A percentile compares a stretch with the other conserved stretches of the same genome.
Conservation (phyloP, 306 rosid genomes). For the Biancaea sappan region DNA sequence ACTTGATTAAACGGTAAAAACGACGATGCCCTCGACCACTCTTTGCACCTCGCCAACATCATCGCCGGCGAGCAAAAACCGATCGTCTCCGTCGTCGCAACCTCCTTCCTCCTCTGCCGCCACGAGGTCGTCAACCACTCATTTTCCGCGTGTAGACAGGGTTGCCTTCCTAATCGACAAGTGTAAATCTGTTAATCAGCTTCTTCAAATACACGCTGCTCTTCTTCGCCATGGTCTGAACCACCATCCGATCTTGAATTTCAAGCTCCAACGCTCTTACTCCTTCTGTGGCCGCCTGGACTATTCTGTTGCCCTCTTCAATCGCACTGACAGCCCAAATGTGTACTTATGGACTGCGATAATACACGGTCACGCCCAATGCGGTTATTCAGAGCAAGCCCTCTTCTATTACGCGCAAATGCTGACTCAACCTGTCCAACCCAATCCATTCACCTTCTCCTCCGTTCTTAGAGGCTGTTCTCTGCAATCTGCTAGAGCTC, state of each 20-base stretch:
- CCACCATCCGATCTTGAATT: conserved; percentile 66
- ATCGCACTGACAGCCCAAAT: conserved; percentile 49
- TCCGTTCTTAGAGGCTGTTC: conserved; percentile 54
- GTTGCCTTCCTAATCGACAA: conserved; percentile 54
- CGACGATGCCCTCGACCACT: conserved; percentile 40
- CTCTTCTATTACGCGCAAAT: conserved; percentile 56
- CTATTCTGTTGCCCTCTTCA: conserved; percentile 66
- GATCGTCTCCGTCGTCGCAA: not conserved
- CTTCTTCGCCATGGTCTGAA: conserved; percentile 63
- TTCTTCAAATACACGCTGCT: conserved; percentile 68
- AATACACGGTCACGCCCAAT: conserved; percentile 62
- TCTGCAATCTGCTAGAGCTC: conserved; percentile 36
- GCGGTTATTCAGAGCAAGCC: conserved; percentile 51
- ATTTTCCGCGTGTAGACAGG: conserved; percentile 38
- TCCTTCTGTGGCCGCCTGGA: conserved; percentile 66
- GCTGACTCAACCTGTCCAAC: conserved; percentile 53
- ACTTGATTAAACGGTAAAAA: conserved; percentile 7
- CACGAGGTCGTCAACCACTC: not conserved
- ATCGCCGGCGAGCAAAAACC: conserved; percentile 20
- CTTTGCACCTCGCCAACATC: conserved; percentile 37
- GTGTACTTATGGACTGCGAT: conserved; percentile 67
- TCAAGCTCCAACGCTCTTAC: conserved; percentile 91
- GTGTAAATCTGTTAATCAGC: conserved; percentile 51
- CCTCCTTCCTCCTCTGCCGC: conserved; percentile 12
- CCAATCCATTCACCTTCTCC: conserved; percentile 77